A percentile compares a stretch with the other conserved stretches of the same genome.
Conservation (phyloP, 179 eudicot genomes). For the Drosera spatulata region DNA sequence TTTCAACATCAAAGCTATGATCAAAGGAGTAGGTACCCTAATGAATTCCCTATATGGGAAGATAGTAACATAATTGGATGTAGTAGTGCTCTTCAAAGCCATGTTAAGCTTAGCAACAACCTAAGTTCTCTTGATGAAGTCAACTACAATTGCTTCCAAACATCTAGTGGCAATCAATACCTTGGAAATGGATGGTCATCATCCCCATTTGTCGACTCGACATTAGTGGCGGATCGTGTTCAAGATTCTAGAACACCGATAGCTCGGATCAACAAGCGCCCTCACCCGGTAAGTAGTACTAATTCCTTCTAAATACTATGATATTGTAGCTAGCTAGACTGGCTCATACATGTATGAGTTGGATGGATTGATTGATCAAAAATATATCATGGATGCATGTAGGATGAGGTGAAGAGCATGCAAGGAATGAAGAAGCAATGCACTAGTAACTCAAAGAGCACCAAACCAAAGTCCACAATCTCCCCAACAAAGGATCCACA, state of each 20-base stretch:
- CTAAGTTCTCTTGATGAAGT: background rate
- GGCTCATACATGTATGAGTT: too few relatives aligned
- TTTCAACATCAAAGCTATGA: conserved; percentile 34
- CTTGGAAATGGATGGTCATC: conserved; percentile 40
- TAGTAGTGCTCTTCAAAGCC: conserved; percentile 1
- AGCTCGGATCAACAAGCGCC: conserved; percentile 48
- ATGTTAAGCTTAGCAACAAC: conserved; percentile 1
- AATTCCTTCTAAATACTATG: too few relatives aligned
- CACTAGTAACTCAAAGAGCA: conserved; percentile 31
- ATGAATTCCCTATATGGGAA: conserved; percentile 38
- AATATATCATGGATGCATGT: conserved; percentile 21
- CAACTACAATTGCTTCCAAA: conserved; percentile 19
- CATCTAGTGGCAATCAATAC: conserved; percentile 24
- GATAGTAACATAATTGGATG: conserved; percentile 15
- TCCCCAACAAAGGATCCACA: conserved; percentile 67
- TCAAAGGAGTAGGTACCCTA: conserved; percentile 6
- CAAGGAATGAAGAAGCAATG: conserved; percentile 68
- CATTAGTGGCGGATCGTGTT: conserved; percentile 4
- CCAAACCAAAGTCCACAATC: conserved; percentile 41
- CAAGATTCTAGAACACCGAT: conserved; percentile 31
- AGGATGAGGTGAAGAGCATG: conserved; percentile 33
- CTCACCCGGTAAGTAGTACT: conserved; percentile 28
- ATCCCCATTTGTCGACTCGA: conserved; percentile 8
- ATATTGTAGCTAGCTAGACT: too few relatives aligned
- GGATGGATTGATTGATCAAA: background rate